phyloP scores from a whole-genome alignment of 352 stramenopile species.

The Pythium chondricola region DNA sequence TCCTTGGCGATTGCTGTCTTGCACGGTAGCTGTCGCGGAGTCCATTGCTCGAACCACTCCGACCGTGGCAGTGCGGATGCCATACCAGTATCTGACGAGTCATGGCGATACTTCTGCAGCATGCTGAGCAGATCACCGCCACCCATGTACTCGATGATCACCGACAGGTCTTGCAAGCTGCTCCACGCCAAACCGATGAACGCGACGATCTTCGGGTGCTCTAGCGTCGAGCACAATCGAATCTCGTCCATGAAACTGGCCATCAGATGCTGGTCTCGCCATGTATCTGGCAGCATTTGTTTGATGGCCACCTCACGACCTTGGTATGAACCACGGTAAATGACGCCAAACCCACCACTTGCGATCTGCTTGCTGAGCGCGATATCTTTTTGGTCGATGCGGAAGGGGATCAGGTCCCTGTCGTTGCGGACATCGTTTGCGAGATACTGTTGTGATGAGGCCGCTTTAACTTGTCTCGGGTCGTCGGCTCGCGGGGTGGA shows the following conservation, averaged over 20 bases:
- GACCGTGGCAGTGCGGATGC: neutral
- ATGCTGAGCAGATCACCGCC: constrained; percentile 16
- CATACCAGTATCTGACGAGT: too few species aligned
- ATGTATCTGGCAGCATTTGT: constrained; percentile 11
- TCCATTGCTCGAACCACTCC: neutral
- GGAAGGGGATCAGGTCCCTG: neutral
- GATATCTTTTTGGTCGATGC: constrained; percentile 4
- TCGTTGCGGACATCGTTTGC: constrained; percentile 7
- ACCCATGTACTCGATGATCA: constrained; percentile 22
- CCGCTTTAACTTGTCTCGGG: too few species aligned
- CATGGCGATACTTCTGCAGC: constrained; percentile 2
- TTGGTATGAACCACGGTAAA: constrained; percentile 1
- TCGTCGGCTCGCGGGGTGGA: neutral
- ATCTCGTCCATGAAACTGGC: constrained; percentile 29
- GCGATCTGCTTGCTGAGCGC: neutral
- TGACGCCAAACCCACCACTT: constrained; percentile 1
- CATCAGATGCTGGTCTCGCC: constrained; percentile 8
- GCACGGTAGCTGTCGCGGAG: neutral
- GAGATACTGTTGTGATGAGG: neutral
- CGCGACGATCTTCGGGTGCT: constrained; percentile 27
- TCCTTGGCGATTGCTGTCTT: constrained; percentile 10
- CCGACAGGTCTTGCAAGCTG: constrained; percentile 15
- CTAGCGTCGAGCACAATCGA: constrained; percentile 17
- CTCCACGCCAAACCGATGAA: constrained; percentile 25
- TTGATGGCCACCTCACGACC: constrained; percentile 4